Base-by-base conservation (phyloP, 2,329 filamentous ascomycete species). In the Magnaporthiopsis rhizophila region DNA sequence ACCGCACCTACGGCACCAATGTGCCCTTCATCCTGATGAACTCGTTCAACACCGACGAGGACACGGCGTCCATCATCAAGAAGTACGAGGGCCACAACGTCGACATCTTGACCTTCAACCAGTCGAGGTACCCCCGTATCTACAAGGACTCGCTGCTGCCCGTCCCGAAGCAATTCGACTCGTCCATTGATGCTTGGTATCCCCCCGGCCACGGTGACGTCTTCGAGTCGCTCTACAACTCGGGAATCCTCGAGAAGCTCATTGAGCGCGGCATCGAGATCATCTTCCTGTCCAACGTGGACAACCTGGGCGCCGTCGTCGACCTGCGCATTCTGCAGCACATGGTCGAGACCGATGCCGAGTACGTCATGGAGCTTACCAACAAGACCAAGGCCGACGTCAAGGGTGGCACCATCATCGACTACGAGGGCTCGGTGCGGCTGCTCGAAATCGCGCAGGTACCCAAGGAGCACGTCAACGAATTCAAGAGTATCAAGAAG, bases 401-500 rank as follows among this genome's bases (percentile, higher is more conserved):
- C 80, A 99, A 99, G 90, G 95, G 95, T 88, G 95, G 95, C 81
- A 99, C 95, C 78, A 99, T 99, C 78, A 99, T 99, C 74, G 94
- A 99, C 83, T 97, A 97, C 80, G 95, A 99, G 77, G 94, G 94
- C 74, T 93, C 91, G 65, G 94, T 96, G 71, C 93, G 95, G 75
- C 89, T 99, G 70, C 90, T 99, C 63, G 95, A 99, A 83, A 97
- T 99, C 73, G 95, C 95, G 18, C 95, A 99, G 84, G 95, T 99
- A 50, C 95, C 95, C 80, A 99, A 98, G 88, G 92, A 99, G 84
- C 95, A 99, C 81, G 91, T 95, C 78, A 98, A 99, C 82, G 95
- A 99, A 83, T 99, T 99, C 91, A 99, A 99, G 89, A 97, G 93
- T 61, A 99, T 99, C 86, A 99, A 99, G 89, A 99, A 99, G 86